A percentile compares a stretch with the other conserved stretches of the same genome.
Conservation (phyloP, 129 eudicot genomes). For the Saussurea involucrata region DNA sequence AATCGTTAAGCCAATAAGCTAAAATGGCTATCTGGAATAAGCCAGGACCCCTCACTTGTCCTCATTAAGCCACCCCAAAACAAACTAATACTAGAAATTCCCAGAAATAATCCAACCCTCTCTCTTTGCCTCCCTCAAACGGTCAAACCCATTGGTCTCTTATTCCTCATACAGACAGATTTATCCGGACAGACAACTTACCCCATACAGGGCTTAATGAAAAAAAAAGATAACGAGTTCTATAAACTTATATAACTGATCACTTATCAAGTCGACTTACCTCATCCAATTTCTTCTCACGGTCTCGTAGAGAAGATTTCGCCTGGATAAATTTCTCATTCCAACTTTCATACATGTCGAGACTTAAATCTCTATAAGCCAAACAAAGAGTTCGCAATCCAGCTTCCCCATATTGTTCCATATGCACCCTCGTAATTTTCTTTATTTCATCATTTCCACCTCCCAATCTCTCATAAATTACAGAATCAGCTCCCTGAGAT, state of each 20-base stretch:
- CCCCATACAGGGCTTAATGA: too few species aligned
- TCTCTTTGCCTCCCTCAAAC: too few species aligned
- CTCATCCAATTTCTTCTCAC: conserved; percentile 97
- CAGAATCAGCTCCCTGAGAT: conserved; percentile 92
- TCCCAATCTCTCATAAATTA: conserved; percentile 75
- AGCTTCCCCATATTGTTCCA: conserved; percentile 94
- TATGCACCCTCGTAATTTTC: conserved; percentile 63
- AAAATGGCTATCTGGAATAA: too few species aligned
- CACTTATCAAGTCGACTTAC: conserved; percentile 28
- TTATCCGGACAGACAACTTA: too few species aligned
- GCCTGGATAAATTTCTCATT: conserved; percentile 90
- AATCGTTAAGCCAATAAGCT: too few species aligned
- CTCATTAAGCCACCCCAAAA: too few species aligned
- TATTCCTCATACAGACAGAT: too few species aligned
- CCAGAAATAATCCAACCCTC: too few species aligned
- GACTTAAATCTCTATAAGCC: conserved; percentile 75
- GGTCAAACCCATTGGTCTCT: too few species aligned
- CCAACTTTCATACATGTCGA: conserved; percentile 79
- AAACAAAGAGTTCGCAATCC: conserved; percentile 95
- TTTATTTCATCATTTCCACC: conserved; percentile 63
- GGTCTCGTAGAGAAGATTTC: conserved; percentile 81
- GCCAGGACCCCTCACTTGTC: too few species aligned
- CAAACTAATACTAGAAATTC: too few species aligned
- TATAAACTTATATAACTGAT: background rate
- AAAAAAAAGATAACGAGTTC: background rate